phyloP scores from a whole-genome alignment of 495 filamentous ascomycete genomes.

The Penicillium diatomitis region DNA sequence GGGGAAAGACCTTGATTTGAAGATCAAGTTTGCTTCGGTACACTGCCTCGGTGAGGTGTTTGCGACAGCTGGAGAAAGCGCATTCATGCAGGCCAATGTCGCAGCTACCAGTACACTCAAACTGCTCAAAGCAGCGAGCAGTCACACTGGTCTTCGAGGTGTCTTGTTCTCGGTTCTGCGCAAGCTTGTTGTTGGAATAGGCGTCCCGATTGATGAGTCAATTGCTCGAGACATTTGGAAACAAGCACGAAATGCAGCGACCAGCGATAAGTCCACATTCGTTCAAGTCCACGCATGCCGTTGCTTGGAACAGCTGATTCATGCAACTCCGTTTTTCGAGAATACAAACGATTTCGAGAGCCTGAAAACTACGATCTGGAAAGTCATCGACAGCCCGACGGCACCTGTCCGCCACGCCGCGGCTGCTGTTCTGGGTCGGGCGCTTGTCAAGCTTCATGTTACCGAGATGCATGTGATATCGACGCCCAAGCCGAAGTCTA shows the following conservation, averaged over 20 bases:
- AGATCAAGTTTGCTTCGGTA: constrained; percentile 76
- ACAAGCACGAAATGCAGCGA: constrained; percentile 66
- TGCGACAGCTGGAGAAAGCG: constrained; percentile 84
- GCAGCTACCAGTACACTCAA: constrained; percentile 64
- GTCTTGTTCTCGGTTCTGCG: constrained; percentile 71
- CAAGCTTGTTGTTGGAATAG: constrained; percentile 65
- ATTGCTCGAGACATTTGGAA: constrained; percentile 92
- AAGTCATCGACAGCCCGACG: constrained; percentile 70
- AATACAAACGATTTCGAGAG: constrained; percentile 89
- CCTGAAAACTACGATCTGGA: constrained; percentile 69
- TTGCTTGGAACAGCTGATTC: constrained; percentile 67
- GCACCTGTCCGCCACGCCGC: constrained; percentile 71
- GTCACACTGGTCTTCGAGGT: constrained; percentile 73
- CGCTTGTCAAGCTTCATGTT: constrained; percentile 72
- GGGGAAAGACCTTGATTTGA: constrained; percentile 75
- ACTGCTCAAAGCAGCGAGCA: constrained; percentile 69
- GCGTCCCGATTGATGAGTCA: constrained; percentile 68
- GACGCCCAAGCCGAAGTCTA: constrained; percentile 56
- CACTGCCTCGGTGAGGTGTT: constrained; percentile 86
- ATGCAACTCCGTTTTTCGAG: constrained; percentile 68
- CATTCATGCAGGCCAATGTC: constrained; percentile 71
- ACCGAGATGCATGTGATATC: constrained; percentile 44
- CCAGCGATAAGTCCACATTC: constrained; percentile 70
- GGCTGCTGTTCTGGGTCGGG: constrained; percentile 74
- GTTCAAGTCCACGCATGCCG: constrained; percentile 73